A percentile compares a stretch with the other conserved stretches of the same genome.
Conservation (phyloP, 306 rosid genomes). For the Oemleria cerasiformis region DNA sequence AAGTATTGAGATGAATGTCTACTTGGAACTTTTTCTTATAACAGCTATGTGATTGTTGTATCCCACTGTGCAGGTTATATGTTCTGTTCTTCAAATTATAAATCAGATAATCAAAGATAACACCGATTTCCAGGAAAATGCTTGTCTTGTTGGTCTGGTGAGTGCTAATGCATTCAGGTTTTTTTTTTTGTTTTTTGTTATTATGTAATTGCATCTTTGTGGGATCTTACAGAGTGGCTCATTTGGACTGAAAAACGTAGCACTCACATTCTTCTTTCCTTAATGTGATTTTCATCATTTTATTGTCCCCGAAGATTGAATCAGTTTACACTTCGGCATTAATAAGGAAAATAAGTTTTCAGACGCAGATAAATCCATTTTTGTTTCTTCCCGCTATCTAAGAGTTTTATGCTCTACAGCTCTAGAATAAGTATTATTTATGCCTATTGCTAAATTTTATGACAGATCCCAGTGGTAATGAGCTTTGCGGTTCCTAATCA, state of each 20-base stretch:
- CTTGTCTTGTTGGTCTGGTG: constrained; percentile 97
- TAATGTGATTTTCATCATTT: constrained; percentile 3
- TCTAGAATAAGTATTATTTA: constrained; percentile 8
- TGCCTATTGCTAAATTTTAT: constrained; percentile 31
- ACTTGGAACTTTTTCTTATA: constrained; percentile 15
- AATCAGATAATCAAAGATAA: constrained; percentile 90
- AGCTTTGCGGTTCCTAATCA: constrained; percentile 89
- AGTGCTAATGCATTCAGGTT: constrained; percentile 32
- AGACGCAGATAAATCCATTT: not conserved
- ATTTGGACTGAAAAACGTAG: constrained; percentile 6
- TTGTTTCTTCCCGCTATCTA: not conserved
- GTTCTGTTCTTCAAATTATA: constrained; percentile 95
- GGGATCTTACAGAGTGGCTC: constrained; percentile 9
- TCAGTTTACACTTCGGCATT: not conserved
- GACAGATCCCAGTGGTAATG: constrained; percentile 88
- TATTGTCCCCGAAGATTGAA: constrained; percentile 3
- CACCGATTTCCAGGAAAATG: constrained; percentile 89
- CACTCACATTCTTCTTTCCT: not conserved
- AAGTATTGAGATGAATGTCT: constrained; percentile 17
- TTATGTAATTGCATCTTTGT: constrained; percentile 10
- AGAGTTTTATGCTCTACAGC: not conserved
- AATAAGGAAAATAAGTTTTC: not conserved
- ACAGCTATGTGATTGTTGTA: constrained; percentile 4
- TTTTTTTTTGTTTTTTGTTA: constrained; percentile 20
- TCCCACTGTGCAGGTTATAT: constrained; percentile 61